Evolutionary conservation across 805 yeast species (phyloP).

Genomic region (Komagataella phaffii): DNA sequence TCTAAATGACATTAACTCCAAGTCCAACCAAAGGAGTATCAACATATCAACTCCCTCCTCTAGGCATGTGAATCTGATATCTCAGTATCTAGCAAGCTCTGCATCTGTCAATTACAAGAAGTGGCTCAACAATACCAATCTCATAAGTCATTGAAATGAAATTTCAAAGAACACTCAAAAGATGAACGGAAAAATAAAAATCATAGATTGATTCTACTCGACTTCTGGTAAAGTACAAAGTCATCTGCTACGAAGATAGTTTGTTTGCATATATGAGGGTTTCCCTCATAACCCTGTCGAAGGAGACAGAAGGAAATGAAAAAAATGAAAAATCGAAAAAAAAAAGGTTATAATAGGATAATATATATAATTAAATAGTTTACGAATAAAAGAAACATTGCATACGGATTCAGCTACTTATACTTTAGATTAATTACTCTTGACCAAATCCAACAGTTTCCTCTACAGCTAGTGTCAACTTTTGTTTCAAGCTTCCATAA

Average conservation of each 20-base stretch:
- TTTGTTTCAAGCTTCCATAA: constrained; percentile 74
- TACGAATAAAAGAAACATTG: not conserved
- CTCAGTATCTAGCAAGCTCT: not conserved
- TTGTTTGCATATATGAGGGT: not conserved
- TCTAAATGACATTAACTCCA: not conserved
- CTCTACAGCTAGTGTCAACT: constrained; percentile 91
- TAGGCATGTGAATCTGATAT: not conserved
- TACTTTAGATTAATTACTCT: constrained; percentile 35
- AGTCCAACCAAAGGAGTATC: not conserved
- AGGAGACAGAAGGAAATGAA: not conserved
- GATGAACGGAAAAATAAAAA: not conserved
- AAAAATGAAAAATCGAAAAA: no score
- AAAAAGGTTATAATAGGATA: not conserved
- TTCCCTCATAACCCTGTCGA: not conserved
- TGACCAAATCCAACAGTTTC: constrained; percentile 99
- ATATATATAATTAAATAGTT: not conserved
- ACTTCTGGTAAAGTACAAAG: not conserved
- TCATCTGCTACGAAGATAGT: not conserved
- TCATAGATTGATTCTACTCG: not conserved
- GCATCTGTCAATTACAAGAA: constrained; percentile 6
- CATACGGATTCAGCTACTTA: not conserved
- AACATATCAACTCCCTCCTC: not conserved
- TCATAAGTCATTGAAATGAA: not conserved
- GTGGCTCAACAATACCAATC: constrained; percentile 4
- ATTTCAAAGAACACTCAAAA: no score